Conservation (phyloP, 2,329 filamentous ascomycete genomes). For the Bipolaris bicolor region DNA sequence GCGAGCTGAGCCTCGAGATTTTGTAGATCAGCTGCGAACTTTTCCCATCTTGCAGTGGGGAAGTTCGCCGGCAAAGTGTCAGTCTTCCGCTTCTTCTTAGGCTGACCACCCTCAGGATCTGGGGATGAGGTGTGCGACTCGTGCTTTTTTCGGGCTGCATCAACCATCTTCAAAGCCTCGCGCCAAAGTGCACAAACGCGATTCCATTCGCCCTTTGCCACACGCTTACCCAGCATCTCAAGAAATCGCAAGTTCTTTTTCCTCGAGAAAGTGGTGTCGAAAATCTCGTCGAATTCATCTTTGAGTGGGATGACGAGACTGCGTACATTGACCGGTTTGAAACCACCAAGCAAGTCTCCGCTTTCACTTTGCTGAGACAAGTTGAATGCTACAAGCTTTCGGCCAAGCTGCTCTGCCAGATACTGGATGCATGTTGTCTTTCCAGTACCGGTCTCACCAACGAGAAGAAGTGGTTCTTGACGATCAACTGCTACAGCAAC, state of each 20-base stretch:
- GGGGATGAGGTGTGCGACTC: slow-evolving; percentile 50
- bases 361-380: slow-evolving; percentile 97
- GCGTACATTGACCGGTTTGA: slow-evolving; percentile 92
- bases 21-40: slow-evolving; percentile 74
- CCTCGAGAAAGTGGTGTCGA: slow-evolving; percentile 83
- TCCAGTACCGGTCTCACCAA: slow-evolving; percentile 98
- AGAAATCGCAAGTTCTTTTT: slow-evolving; percentile 85
- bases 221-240: slow-evolving; percentile 77
- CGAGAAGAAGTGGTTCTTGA: slow-evolving; percentile 87
- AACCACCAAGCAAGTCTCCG: slow-evolving; percentile 92
- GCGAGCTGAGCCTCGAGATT: slow-evolving; percentile 82
- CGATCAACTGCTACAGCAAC: slow-evolving; percentile 82
- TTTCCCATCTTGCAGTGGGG: slow-evolving; percentile 77
- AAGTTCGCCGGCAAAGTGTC: slow-evolving; percentile 57
- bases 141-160: slow-evolving; percentile 52
- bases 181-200: slow-evolving; percentile 85
- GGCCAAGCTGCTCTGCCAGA: slow-evolving; percentile 80
- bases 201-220: slow-evolving; percentile 85
- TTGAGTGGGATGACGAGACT: slow-evolving; percentile 87
- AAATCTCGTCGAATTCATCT: slow-evolving; percentile 91
- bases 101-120: slow-evolving; percentile 62
- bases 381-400: slow-evolving; percentile 91
- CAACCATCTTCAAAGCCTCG: slow-evolving; percentile 87
- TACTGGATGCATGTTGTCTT: slow-evolving; percentile 98
- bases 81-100: slow-evolving; percentile 73